Evolutionary conservation across 2,329 filamentous ascomycete genomes (phyloP), one percentile per base, ranked within the genome.

Genomic region (Scedosporium aurantiacum): DNA sequence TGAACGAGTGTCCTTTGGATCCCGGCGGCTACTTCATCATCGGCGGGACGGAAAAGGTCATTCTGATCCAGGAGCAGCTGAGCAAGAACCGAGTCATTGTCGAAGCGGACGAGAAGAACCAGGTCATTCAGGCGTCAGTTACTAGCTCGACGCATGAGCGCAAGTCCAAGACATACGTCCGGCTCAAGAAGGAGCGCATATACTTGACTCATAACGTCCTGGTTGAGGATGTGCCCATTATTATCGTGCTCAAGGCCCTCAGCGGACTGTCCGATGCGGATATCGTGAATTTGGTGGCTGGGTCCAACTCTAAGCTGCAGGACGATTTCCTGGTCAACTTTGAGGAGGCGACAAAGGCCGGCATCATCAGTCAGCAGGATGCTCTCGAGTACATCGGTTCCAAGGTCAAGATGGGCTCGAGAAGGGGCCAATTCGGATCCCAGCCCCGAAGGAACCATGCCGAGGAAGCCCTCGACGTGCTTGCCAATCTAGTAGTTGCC

Each of bases 21-120:
- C 94, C 95, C 0, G 94, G 94, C 65, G 94, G 94, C 60, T 99
- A 99, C 73, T 99, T 99, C 70, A 94, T 99, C 69, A 91, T 97
- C 66, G 91, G 93, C 68, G 94, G 94, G 56, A 97, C 95, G 21
- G 94, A 99, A 73, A 99, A 99, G 78, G 94, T 99, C 67, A 99
- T 99, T 70, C 78, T 99, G 52, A 95, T 99, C 14, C 94, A 99
- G 74, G 95, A 99, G 71, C 94, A 99, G 76, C 79, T 99, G 71
- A 99, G 94, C 82, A 99, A 99, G 82, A 99, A 99, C 75, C 86
- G 94, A 78, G 90, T 99, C 69, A 97, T 99, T 71, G 93, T 99
- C 16, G 95, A 99, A 75, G 87, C 90, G 61, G 90, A 93, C 68
- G 82, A 87, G 60, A 96, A 96, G 76, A 97, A 97, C 75, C 89